A percentile compares a stretch with the other conserved stretches of the same genome.
phyloP scores from a whole-genome alignment of 192 early-diverging fungal genomes.

The Dimargaris cristalligena region DNA sequence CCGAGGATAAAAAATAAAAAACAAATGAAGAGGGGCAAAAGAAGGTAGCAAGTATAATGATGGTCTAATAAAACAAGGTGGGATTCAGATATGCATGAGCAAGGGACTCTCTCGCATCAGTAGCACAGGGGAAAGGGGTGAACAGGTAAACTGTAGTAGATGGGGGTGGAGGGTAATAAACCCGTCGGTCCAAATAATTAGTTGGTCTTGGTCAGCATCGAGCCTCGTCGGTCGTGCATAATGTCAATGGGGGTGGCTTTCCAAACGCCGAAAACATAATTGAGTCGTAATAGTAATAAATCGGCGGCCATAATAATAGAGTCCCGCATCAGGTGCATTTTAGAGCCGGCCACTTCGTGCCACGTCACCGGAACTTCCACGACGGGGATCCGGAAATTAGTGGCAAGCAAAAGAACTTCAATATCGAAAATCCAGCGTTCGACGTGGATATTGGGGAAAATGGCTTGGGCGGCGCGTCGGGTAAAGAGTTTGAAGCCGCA shows the following conservation, averaged over 20 bases:
- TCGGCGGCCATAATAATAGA: constrained; percentile 82
- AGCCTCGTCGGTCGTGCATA: too few species aligned
- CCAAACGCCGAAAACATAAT: constrained; percentile 76
- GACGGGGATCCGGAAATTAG: constrained; percentile 51
- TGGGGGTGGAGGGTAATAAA: too few species aligned
- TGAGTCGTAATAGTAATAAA: constrained; percentile 69
- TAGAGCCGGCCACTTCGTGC: constrained; percentile 94
- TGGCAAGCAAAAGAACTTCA: constrained; percentile 75
- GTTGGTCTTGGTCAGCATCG: too few species aligned
- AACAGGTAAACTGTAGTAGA: too few species aligned
- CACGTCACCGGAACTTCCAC: constrained; percentile 83
- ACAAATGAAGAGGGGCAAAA: too few species aligned
- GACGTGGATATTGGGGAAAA: constrained; percentile 85
- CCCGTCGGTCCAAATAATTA: too few species aligned
- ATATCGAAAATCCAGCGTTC: constrained; percentile 98
- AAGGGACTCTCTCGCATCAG: too few species aligned
- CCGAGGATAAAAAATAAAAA: too few species aligned
- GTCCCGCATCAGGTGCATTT: constrained; percentile 74
- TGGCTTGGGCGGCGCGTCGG: constrained; percentile 47
- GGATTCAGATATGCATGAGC: too few species aligned
- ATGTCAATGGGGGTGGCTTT: constrained; percentile 13
- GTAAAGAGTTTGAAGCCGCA: constrained; percentile 96
- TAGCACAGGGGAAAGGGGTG: too few species aligned
- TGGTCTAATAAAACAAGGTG: too few species aligned
- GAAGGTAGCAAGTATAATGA: too few species aligned